Percentiles rank a stretch among this genome's conserved stretches.
phyloP scores from a whole-genome alignment of 768 basidiomycete species.

The Guyanaporus albipodus region DNA sequence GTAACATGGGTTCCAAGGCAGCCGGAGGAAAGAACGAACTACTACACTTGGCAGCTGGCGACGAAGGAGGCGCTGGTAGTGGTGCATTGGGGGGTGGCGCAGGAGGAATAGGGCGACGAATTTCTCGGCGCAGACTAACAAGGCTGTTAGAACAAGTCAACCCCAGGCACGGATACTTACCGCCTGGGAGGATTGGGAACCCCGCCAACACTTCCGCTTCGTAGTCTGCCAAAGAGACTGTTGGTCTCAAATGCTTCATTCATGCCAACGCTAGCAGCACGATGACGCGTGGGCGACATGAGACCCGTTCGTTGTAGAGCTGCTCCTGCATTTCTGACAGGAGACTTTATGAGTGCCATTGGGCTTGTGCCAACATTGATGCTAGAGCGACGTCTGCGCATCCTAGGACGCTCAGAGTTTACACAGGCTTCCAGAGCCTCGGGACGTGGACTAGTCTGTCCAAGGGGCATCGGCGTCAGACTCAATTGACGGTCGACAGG shows the following conservation, averaged over 20 bases:
- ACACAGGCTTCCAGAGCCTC: slow-evolving; percentile 15
- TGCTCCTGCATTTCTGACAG: slow-evolving; percentile 45
- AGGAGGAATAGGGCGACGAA: slow-evolving; percentile 29
- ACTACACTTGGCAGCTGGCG: slow-evolving; percentile 17
- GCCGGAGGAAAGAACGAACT: slow-evolving; percentile 17
- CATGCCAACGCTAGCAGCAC: slow-evolving; percentile 43
- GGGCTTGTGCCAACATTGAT: slow-evolving; percentile 52
- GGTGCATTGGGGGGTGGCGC: slow-evolving; percentile 28
- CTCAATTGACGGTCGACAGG: slow-evolving; percentile 36
- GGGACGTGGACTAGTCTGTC: slow-evolving; percentile 26
- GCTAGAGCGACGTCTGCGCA: slow-evolving; percentile 62
- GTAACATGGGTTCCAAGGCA: slow-evolving; percentile 13
- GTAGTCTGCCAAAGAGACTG: slow-evolving; percentile 48
- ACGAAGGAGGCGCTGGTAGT: slow-evolving; percentile 27
- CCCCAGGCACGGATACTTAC: slow-evolving; percentile 24
- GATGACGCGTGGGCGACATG: slow-evolving; percentile 37
- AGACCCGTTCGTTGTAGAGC: slow-evolving; percentile 48
- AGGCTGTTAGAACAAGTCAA: not conserved
- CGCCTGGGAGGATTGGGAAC: slow-evolving; percentile 29
- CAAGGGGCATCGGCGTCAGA: slow-evolving; percentile 35
- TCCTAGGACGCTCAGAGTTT: slow-evolving; percentile 36
- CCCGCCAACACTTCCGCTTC: slow-evolving; percentile 49
- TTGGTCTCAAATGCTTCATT: slow-evolving; percentile 35
- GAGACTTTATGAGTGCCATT: slow-evolving; percentile 56
- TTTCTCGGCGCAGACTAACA: slow-evolving; percentile 39